Base-by-base conservation (phyloP, 495 filamentous ascomycete species). In the Penicillium roqueforti region DNA sequence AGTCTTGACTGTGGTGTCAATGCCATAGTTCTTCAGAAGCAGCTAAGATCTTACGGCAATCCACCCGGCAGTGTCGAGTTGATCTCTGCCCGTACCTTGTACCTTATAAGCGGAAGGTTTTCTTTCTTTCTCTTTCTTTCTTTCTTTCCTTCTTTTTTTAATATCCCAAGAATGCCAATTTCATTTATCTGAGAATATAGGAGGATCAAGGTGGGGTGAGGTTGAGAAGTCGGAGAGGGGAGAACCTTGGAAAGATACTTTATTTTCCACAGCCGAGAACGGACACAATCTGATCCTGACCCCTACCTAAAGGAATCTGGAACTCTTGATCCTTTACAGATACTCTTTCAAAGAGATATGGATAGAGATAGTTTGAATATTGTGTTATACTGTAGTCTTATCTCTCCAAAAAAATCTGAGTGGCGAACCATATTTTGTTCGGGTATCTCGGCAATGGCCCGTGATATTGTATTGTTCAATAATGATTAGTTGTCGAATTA, bases 1-100 rank as follows among this genome's bases (percentile, higher is more conserved):
- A 55, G 68, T 76, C 76, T 81, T 80, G 62, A 49, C 59, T 71
- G 66, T 43, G 45, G 71, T 67, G 76, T 81, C 68, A 79, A 78
- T 77, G 69, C 66, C 77, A 80, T 80, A 57, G 73, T 77, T 26
- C 75, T 68, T 57, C 28, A 36, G 59, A 67, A 68, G 41, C 61
- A 61, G 68, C 56, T 58, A 71, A 75, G 68, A 72, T 59, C 78
- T 81, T 79, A 79, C 77, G 68, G 67, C 72, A 63, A 63, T 60
- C 66, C 60, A 56, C 61, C 67, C 51, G 57, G 46, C 55, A 46
- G 53, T 49, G 59, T 53, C 43, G 45, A 59, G 50, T 54, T 51
- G 29, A 52, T 42, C 41, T 45, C 48, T 20, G 4, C 23, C 22
- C 22, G 22, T 53, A 40, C 14, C 32, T 1, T 5, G 6, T 36